phyloP scores from a whole-genome alignment of 23 red algal species.

The Cyanidium caldarium region DNA sequence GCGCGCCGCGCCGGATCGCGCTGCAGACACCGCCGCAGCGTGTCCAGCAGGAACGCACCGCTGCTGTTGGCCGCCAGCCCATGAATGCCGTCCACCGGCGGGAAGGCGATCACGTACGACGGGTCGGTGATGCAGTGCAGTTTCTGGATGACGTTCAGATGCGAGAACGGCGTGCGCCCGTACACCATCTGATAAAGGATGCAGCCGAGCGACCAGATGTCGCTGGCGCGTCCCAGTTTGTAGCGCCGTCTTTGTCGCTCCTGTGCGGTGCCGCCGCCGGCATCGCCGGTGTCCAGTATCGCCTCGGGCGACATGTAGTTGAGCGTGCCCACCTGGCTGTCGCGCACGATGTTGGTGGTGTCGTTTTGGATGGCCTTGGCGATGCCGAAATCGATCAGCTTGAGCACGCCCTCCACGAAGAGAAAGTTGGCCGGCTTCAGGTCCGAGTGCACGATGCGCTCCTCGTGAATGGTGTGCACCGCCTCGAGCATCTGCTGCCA shows the following conservation, averaged over 20 bases:
- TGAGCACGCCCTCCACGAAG: constrained; percentile 64
- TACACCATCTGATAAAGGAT: constrained; percentile 93
- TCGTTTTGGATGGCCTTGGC: constrained; percentile 75
- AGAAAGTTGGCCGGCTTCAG: constrained; percentile 99
- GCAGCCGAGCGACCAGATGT: constrained; percentile 94
- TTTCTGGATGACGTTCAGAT: constrained; percentile 72
- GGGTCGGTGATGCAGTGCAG: constrained; percentile 72
- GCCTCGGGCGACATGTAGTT: constrained; percentile 99
- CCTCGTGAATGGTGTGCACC: constrained; percentile 73
- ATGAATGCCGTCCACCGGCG: constrained; percentile 4
- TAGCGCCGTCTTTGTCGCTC: constrained; percentile 3
- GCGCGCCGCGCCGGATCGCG: constrained; percentile 41
- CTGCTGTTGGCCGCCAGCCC: background rate
- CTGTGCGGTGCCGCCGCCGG: background rate
- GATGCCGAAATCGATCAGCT: constrained; percentile 99
- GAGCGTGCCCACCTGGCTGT: constrained; percentile 71
- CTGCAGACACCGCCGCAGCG: constrained; percentile 42
- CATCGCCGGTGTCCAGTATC: constrained; percentile 15
- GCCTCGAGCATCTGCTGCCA: constrained; percentile 99
- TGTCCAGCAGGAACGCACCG: constrained; percentile 19
- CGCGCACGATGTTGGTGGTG: constrained; percentile 89
- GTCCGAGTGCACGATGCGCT: constrained; percentile 81
- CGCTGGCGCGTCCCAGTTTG: constrained; percentile 59
- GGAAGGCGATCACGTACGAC: constrained; percentile 31
- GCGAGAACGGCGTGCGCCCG: constrained; percentile 74